Evolutionary conservation across 345 rosid genomes (phyloP).

Genomic region (Psidium friedrichsthalianum): DNA sequence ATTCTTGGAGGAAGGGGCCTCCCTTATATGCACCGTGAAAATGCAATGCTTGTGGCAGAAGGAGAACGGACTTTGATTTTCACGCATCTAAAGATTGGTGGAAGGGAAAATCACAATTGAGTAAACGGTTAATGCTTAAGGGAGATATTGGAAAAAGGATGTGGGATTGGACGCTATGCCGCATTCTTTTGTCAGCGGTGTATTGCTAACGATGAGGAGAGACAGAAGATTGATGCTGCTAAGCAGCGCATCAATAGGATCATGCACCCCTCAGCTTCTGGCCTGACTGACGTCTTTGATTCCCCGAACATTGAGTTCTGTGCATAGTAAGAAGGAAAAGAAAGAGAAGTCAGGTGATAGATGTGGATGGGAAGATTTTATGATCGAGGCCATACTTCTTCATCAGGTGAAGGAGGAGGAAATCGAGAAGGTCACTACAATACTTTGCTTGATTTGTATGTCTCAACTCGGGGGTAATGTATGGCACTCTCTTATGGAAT

Average conservation of each 20-base stretch:
- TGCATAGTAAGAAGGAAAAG: slow-evolving; percentile 17
- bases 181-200: slow-evolving; percentile 53
- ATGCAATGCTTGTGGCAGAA: neutral
- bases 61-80: slow-evolving; percentile 8
- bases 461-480: slow-evolving; percentile 38
- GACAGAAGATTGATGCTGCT: slow-evolving; percentile 53
- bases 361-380: slow-evolving; percentile 74
- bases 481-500: neutral
- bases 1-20: slow-evolving; percentile 16
- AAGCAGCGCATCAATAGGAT: slow-evolving; percentile 42
- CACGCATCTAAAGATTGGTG: slow-evolving; percentile 49
- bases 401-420: slow-evolving; percentile 67
- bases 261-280: slow-evolving; percentile 25
- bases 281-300: slow-evolving; percentile 1
- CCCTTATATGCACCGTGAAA: neutral
- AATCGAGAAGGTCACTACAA: slow-evolving; percentile 69
- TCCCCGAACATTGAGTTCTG: neutral
- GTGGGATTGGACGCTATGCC: slow-evolving; percentile 59
- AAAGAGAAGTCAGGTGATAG: slow-evolving; percentile 23
- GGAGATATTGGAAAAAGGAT: slow-evolving; percentile 60
- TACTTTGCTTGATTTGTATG: slow-evolving; percentile 48
- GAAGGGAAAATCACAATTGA: slow-evolving; percentile 61
- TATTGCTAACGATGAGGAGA: slow-evolving; percentile 35
- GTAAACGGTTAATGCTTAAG: slow-evolving; percentile 59
- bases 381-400: slow-evolving; percentile 72